Conservation (phyloP, 2,329 filamentous ascomycete genomes). For the Drechslerella dactyloides region DNA sequence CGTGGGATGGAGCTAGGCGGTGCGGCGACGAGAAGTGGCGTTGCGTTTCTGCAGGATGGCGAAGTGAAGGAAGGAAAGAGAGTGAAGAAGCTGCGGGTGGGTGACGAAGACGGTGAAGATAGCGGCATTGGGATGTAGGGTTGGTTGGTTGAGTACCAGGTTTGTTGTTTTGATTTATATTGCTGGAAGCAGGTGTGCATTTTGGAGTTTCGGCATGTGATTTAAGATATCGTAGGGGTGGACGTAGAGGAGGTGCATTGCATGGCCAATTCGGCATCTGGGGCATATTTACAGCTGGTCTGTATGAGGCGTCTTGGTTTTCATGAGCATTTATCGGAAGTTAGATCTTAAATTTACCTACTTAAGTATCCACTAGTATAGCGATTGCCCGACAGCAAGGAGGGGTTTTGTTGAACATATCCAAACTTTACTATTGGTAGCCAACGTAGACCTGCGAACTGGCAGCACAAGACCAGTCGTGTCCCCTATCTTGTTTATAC, state of each 20-base stretch:
- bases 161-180: conserved; percentile 12
- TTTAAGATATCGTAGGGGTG: conserved; percentile 16
- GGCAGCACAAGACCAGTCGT: too few relatives aligned
- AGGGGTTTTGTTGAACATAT: too few relatives aligned
- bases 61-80: background rate
- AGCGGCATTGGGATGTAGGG: conserved; percentile 28
- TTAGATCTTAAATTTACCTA: conserved; percentile 8
- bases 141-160: too few relatives aligned
- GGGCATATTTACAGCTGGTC: conserved; percentile 5
- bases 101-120: conserved; percentile 15
- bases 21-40: conserved; percentile 38
- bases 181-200: conserved; percentile 1
- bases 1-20: conserved; percentile 37
- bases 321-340: background rate
- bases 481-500: too few relatives aligned
- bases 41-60: background rate
- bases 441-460: too few relatives aligned
- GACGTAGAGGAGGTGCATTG: background rate
- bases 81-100: conserved; percentile 13
- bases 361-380: too few relatives aligned
- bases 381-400: too few relatives aligned
- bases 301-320: conserved; percentile 2
- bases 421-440: too few relatives aligned
- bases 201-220: conserved; percentile 8
- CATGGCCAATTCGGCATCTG: background rate